A percentile compares a stretch with the other conserved stretches of the same genome.
phyloP scores from a whole-genome alignment of 176 grass and related monocot species.

The Oryza coarctata region DNA sequence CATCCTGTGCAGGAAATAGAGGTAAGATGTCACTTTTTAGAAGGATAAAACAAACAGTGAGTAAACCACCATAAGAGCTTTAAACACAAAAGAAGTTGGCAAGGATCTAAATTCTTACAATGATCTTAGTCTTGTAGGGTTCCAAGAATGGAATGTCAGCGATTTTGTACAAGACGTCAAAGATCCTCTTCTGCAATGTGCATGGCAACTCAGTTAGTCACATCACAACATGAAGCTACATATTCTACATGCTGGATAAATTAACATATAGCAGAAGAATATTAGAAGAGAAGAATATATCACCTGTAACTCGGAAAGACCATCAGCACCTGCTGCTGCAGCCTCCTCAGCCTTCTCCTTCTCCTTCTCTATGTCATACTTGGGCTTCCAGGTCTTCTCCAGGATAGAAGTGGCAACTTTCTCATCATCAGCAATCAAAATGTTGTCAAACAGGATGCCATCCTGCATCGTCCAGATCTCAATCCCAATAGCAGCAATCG shows the following conservation, averaged over 20 bases:
- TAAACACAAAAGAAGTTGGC: background rate
- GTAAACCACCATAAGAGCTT: background rate
- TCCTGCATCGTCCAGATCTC: conserved; percentile 99
- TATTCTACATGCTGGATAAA: background rate
- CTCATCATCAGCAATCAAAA: conserved; percentile 84
- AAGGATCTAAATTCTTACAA: conserved; percentile 46
- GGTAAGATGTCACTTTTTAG: conserved; percentile 15
- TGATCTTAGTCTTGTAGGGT: conserved; percentile 89
- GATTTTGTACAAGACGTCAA: conserved; percentile 77
- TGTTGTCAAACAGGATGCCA: conserved; percentile 89
- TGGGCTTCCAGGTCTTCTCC: conserved; percentile 84
- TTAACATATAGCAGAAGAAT: background rate
- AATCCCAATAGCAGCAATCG: conserved; percentile 83
- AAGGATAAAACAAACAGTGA: background rate
- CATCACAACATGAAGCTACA: background rate
- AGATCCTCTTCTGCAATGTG: conserved; percentile 81
- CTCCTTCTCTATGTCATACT: conserved; percentile 93
- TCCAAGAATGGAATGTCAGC: conserved; percentile 73
- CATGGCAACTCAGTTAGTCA: conserved; percentile 30
- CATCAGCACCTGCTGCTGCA: conserved; percentile 16
- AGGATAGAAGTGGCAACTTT: conserved; percentile 72
- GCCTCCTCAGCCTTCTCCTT: conserved; percentile 79
- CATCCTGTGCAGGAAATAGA: conserved; percentile 44
- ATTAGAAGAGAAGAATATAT: conserved; percentile 10
- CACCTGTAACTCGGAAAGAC: conserved; percentile 80